phyloP scores from a whole-genome alignment of 176 grass and related monocot species.

The Aegilops sharonensis region DNA sequence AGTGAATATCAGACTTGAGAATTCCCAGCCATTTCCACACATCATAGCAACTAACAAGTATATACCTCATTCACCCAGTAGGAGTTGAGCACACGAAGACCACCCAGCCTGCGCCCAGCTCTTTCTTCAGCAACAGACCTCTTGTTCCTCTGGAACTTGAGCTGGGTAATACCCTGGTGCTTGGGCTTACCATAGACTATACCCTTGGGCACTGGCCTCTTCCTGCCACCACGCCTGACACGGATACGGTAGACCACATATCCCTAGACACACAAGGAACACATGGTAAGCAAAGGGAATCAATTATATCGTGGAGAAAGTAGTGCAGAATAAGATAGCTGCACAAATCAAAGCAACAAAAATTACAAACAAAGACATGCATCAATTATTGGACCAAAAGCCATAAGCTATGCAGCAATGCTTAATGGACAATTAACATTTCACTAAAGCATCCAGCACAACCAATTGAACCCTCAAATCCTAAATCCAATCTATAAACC shows the following conservation, averaged over 20 bases:
- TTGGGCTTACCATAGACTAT: slow-evolving; percentile 93
- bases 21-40: too few species aligned
- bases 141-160: slow-evolving; percentile 97
- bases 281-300: not conserved
- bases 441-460: too few species aligned
- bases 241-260: slow-evolving; percentile 65
- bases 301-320: not conserved
- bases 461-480: too few species aligned
- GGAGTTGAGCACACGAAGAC: slow-evolving; percentile 86
- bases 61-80: slow-evolving; percentile 93
- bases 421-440: not conserved
- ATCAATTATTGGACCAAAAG: too few species aligned
- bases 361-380: not conserved
- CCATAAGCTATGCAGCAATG: not conserved
- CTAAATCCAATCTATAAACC: not conserved
- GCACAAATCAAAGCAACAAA: not conserved
- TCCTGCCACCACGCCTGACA: slow-evolving; percentile 77
- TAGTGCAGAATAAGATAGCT: not conserved
- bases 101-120: slow-evolving; percentile 78
- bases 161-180: slow-evolving; percentile 88
- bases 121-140: slow-evolving; percentile 93
- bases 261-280: slow-evolving; percentile 23
- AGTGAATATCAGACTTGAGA: not conserved
- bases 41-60: not conserved
- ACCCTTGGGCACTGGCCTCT: slow-evolving; percentile 85